phyloP scores from a whole-genome alignment of 2,329 filamentous ascomycete species.

The Neofusicoccum cordaticola region DNA sequence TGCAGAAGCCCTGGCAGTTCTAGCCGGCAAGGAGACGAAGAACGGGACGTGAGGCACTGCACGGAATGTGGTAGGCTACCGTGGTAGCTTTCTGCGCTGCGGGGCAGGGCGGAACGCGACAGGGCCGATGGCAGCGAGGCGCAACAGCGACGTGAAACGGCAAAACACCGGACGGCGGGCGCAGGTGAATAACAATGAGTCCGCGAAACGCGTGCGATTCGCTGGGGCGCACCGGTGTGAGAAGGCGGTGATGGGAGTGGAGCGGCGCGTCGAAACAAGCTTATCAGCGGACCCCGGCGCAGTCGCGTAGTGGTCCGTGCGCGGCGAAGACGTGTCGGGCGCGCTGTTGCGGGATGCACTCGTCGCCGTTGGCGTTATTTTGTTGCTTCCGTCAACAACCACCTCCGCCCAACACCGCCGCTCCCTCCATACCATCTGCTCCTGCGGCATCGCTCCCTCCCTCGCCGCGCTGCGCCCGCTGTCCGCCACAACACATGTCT shows the following conservation, averaged over 20 bases:
- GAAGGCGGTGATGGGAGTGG: slow-evolving; percentile 13
- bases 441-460: neutral
- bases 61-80: neutral
- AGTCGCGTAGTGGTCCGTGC: neutral
- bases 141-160: neutral
- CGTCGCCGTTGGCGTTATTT: neutral
- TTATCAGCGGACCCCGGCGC: neutral
- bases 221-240: neutral
- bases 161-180: neutral
- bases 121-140: neutral
- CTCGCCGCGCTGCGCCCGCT: neutral
- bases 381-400: slow-evolving; percentile 10
- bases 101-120: neutral
- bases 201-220: neutral
- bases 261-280: neutral
- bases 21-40: neutral
- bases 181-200: neutral
- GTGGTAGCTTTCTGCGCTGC: neutral
- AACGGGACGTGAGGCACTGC: neutral
- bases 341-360: slow-evolving; percentile 2
- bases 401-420: neutral
- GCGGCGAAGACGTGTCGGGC: neutral
- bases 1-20: neutral
- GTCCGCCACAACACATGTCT: slow-evolving; percentile 3
- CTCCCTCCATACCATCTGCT: neutral